These are phyloP conservation scores for Sugiyamaella floridensis DNA, from an alignment of 805 yeast species.

Conservation along the genomic window DNA sequence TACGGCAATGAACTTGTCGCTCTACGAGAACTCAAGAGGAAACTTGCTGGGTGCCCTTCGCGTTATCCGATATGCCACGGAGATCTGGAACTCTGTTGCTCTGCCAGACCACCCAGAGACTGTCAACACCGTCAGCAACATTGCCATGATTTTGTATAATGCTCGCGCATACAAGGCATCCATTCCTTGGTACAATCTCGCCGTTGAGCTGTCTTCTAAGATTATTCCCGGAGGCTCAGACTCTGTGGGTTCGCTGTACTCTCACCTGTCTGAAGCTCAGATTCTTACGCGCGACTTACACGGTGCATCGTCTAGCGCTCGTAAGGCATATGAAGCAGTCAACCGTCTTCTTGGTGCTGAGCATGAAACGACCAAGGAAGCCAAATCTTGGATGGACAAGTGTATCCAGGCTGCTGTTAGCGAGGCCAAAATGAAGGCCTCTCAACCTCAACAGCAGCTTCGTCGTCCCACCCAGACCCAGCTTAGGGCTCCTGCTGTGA, in stretches of 20 bases:
- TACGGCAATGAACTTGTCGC: constrained; percentile 67
- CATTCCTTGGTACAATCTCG: constrained; percentile 44
- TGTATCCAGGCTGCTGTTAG: constrained; percentile 44
- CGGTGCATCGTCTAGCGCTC: constrained; percentile 50
- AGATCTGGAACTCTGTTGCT: constrained; percentile 50
- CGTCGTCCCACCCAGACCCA: not conserved
- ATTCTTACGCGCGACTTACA: constrained; percentile 46
- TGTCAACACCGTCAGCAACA: constrained; percentile 54
- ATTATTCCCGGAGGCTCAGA: constrained; percentile 47
- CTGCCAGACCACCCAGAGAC: constrained; percentile 65
- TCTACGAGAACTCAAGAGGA: constrained; percentile 56
- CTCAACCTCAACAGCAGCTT: not conserved
- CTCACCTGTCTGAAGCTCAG: constrained; percentile 54
- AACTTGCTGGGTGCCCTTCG: constrained; percentile 56
- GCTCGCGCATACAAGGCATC: constrained; percentile 44
- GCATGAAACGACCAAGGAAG: constrained; percentile 60
- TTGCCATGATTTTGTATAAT: constrained; percentile 53
- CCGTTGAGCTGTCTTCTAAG: constrained; percentile 44
- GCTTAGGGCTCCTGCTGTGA: constrained; percentile 1
- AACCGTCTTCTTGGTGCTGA: constrained; percentile 56
- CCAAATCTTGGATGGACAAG: constrained; percentile 55
- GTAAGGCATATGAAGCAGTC: constrained; percentile 52
- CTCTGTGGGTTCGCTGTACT: constrained; percentile 55
- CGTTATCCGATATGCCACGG: constrained; percentile 52
- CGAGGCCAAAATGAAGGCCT: constrained; percentile 36